These are phyloP conservation scores for Edaphochlamys debaryana DNA, from an alignment of 139 green algal genomes.

Conservation along the genomic window DNA sequence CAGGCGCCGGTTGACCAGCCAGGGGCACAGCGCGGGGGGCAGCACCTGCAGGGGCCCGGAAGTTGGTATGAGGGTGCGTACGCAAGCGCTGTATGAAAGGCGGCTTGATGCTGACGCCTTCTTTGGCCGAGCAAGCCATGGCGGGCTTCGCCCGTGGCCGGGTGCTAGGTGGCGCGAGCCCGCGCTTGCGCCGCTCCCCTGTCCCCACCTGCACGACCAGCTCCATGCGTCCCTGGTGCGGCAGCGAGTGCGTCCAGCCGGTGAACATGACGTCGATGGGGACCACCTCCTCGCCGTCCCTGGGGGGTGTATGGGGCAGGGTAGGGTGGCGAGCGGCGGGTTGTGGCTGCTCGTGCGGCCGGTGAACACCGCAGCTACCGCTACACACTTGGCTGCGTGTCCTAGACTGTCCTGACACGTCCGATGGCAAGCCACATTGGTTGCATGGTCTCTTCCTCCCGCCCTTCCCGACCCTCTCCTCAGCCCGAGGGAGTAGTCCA, in stretches of 20 bases:
- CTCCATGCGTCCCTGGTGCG: slow-evolving; percentile 5
- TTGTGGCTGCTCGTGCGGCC: no score
- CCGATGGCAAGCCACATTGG: not conserved
- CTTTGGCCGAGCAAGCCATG: no score
- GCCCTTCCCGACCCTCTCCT: not conserved
- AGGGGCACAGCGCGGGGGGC: slow-evolving; percentile 17
- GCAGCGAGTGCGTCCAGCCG: slow-evolving; percentile 32
- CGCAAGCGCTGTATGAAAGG: no score
- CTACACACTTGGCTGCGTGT: no score
- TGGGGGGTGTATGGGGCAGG: not conserved
- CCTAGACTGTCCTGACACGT: no score
- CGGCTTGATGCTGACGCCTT: no score
- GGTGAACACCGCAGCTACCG: no score
- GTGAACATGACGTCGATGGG: slow-evolving; percentile 21
- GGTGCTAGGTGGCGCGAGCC: no score
- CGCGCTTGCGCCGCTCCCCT: no score
- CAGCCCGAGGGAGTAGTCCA: not conserved
- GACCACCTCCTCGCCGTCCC: slow-evolving; percentile 23
- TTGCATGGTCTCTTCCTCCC: not conserved
- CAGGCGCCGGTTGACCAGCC: slow-evolving; percentile 27
- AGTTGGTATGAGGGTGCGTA: no score
- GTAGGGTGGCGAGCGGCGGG: not conserved
- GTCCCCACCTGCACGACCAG: slow-evolving; percentile 3
- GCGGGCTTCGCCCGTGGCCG: no score
- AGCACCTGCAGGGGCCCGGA: no score